These are phyloP conservation scores for Lactifluus volemus DNA, from an alignment of 768 basidiomycete genomes.

Conservation along the genomic window DNA sequence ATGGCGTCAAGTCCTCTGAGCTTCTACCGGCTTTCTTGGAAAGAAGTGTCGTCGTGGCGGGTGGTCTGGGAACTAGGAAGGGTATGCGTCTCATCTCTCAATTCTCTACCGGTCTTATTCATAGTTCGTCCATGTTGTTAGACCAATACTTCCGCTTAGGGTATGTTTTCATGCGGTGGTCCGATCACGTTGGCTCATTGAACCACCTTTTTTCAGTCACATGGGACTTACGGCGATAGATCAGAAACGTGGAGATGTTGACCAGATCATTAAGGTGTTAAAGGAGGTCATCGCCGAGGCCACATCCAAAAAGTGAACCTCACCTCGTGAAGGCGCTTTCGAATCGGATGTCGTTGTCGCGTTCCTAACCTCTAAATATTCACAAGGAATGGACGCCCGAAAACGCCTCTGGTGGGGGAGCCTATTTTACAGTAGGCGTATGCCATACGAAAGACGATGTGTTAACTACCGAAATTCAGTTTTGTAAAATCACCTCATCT, in stretches of 20 bases:
- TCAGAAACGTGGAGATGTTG: slow-evolving; percentile 59
- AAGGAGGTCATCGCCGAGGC: slow-evolving; percentile 44
- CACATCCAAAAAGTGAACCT: slow-evolving; percentile 10
- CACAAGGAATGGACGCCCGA: not conserved
- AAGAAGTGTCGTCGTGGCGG: slow-evolving; percentile 74
- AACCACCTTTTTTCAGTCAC: slow-evolving; percentile 41
- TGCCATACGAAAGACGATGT: not conserved
- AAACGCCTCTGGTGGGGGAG: not conserved
- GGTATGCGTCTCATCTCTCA: not conserved
- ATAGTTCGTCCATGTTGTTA: slow-evolving; percentile 23
- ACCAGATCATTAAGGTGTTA: slow-evolving; percentile 59
- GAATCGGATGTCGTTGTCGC: not conserved
- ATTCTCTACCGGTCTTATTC: not conserved
- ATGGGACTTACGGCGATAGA: slow-evolving; percentile 88
- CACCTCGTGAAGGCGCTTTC: not conserved
- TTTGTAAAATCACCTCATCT: not conserved
- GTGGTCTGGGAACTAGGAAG: slow-evolving; percentile 43
- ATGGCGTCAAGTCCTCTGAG: slow-evolving; percentile 68
- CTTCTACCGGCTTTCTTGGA: slow-evolving; percentile 66
- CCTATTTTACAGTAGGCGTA: not conserved
- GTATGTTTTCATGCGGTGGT: slow-evolving; percentile 23
- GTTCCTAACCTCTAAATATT: not conserved
- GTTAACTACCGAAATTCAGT: not conserved
- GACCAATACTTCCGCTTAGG: slow-evolving; percentile 92
- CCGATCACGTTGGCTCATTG: not conserved